Percentiles rank a stretch among this genome's conserved stretches.
Conservation (phyloP, 208 protist species). For the Balamuthia mandrillaris region DNA sequence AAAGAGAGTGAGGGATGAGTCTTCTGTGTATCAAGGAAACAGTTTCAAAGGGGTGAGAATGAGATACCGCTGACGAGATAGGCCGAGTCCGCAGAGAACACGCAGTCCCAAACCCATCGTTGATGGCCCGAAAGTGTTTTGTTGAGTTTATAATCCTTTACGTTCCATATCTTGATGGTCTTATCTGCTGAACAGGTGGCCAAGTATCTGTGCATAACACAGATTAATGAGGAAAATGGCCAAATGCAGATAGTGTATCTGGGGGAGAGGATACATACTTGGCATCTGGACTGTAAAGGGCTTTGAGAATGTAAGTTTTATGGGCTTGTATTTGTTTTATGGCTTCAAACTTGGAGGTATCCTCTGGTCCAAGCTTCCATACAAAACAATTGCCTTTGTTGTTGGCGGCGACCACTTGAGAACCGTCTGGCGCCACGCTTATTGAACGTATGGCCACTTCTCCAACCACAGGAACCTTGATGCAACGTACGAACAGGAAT, state of each 20-base stretch:
- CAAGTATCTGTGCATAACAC: conserved; percentile 52
- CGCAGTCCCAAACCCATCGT: conserved; percentile 85
- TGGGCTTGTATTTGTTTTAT: conserved; percentile 62
- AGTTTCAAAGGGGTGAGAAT: neutral
- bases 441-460: conserved; percentile 69
- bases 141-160: conserved; percentile 49
- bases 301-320: conserved; percentile 74
- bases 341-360: conserved; percentile 44
- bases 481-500: neutral
- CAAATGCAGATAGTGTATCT: neutral
- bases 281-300: conserved; percentile 68
- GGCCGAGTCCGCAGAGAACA: conserved; percentile 77
- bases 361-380: conserved; percentile 52
- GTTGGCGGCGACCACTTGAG: conserved; percentile 68
- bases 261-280: conserved; percentile 40
- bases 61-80: conserved; percentile 76
- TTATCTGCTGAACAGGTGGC: conserved; percentile 79
- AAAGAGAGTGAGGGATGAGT: neutral
- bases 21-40: neutral
- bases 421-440: conserved; percentile 57
- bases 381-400: conserved; percentile 65
- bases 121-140: conserved; percentile 69
- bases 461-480: conserved; percentile 61
- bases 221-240: neutral
- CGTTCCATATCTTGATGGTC: conserved; percentile 78